Evolutionary conservation across 768 basidiomycete species (phyloP), one percentile per base, ranked within the genome.

Genomic region (Clathrus columnatus): DNA sequence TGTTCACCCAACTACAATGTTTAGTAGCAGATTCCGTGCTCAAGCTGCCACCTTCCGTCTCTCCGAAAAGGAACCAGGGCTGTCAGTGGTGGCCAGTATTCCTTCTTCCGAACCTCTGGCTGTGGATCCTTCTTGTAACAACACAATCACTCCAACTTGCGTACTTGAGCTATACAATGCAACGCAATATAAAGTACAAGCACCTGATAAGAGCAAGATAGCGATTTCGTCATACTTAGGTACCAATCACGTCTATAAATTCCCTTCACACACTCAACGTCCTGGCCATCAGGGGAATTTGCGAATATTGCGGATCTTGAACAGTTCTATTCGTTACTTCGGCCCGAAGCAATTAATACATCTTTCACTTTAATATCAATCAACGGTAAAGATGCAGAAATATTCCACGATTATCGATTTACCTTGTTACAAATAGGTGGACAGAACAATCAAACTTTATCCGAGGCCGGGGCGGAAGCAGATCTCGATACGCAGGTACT

Each of bases 1-100:
- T 27, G 70, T 88, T 26, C 84, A 87, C 58, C 86, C 86, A 0
- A 87, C 86, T 2, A 87, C 84, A 1, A 75, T 80, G 65, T 88
- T 87, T 61, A 70, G 74, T 43, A 75, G 75, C 56, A 16, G 21
- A 28, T 17, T 48, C 28, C 43, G 30, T 28, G 32, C 45, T 8
- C 46, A 29, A n/a, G 44, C 23, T 24, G 27, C 51, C 23, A 53
- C 51, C 26, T 53, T 53, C 51, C 28, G 36, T n/a, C 20, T 18
- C 11, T 41, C 32, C 42, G 28, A 56, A 18, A 56, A 28, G 10
- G 54, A 44, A 17, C 45, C 54, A 29, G 54, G 54, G 44, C 26
- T 41, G 26, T 32, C 51, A 20, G 48, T 28, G 14, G 48, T 51
- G 20, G 20, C 29, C 17, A 41, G 32, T 16, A 57, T 42, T 14